Evolutionary conservation across 257 asterid species (phyloP).

Genomic region (Forsythia viridissima): DNA sequence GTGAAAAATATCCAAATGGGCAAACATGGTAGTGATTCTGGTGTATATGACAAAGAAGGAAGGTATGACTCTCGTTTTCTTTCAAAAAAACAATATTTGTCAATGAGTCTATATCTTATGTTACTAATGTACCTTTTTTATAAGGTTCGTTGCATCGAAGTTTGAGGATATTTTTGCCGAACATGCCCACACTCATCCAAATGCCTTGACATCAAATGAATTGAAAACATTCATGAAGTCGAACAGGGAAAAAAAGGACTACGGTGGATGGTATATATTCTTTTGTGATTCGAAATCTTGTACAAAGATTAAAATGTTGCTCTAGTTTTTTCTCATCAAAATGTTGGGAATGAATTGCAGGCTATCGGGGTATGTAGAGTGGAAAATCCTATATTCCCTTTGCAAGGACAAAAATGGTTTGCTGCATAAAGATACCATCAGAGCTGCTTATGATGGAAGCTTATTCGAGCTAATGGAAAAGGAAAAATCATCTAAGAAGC

Average conservation of each 20-base stretch:
- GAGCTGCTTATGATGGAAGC: slow-evolving; percentile 79
- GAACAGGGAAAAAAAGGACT: slow-evolving; percentile 69
- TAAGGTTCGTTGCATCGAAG: slow-evolving; percentile 63
- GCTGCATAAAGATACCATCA: slow-evolving; percentile 55
- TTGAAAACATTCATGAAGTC: slow-evolving; percentile 52
- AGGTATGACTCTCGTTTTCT: slow-evolving; percentile 42
- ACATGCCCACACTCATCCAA: slow-evolving; percentile 47
- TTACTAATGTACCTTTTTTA: background rate
- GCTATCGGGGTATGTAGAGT: slow-evolving; percentile 64
- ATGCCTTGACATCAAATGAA: slow-evolving; percentile 63
- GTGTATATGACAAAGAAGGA: slow-evolving; percentile 75
- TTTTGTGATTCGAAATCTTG: no score
- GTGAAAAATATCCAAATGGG: slow-evolving; percentile 61
- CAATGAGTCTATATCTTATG: no score
- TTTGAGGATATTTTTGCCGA: slow-evolving; percentile 69
- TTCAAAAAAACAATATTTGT: no score
- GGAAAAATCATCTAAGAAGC: slow-evolving; percentile 55
- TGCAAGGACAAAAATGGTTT: slow-evolving; percentile 73
- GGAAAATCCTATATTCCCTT: slow-evolving; percentile 65
- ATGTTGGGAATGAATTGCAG: slow-evolving; percentile 29
- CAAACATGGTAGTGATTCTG: slow-evolving; percentile 79
- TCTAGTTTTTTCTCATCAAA: background rate
- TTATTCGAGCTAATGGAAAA: slow-evolving; percentile 68
- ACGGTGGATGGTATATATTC: slow-evolving; percentile 59
- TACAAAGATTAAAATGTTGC: no score